Conservation (phyloP, 1,284 basidiomycete species). For the Porogramme epimiltina region DNA sequence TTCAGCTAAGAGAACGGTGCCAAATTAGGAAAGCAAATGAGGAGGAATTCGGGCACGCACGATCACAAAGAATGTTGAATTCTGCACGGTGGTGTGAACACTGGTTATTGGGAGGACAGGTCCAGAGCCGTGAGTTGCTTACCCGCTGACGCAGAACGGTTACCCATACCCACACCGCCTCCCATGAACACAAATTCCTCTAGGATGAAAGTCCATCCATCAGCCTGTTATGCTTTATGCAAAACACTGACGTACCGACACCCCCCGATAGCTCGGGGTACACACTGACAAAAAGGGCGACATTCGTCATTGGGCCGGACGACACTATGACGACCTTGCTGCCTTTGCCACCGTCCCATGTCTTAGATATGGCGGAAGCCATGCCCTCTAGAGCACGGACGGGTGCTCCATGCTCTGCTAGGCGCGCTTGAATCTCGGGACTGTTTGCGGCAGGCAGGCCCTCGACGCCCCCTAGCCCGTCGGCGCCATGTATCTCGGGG, state of each 20-base stretch:
- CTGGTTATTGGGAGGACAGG: background rate
- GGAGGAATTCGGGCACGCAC: conserved; percentile 40
- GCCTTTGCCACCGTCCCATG: conserved; percentile 57
- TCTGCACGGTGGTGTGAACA: conserved; percentile 41
- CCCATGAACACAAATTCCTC: conserved; percentile 88
- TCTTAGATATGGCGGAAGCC: conserved; percentile 50
- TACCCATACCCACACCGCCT: conserved; percentile 83
- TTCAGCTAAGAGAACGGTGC: conserved; percentile 54
- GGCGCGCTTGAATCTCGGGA: conserved; percentile 48
- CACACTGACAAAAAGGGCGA: conserved; percentile 73
- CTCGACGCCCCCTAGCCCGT: conserved; percentile 81
- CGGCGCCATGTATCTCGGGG: conserved; percentile 76
- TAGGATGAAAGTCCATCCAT: conserved; percentile 1
- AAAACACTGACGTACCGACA: conserved; percentile 36
- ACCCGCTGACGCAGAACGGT: conserved; percentile 75
- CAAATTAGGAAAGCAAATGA: background rate
- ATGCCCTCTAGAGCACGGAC: conserved; percentile 69
- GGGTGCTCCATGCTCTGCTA: conserved; percentile 43
- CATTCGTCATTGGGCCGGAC: conserved; percentile 83
- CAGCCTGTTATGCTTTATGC: background rate
- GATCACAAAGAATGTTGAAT: conserved; percentile 83
- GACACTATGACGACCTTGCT: conserved; percentile 68
- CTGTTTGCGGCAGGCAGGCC: conserved; percentile 57
- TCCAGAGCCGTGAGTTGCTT: conserved; percentile 20
- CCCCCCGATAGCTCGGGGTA: conserved; percentile 72